These are phyloP conservation scores for Claviceps digitariae DNA, from an alignment of 2,329 filamentous ascomycete species.

Conservation along the genomic window DNA sequence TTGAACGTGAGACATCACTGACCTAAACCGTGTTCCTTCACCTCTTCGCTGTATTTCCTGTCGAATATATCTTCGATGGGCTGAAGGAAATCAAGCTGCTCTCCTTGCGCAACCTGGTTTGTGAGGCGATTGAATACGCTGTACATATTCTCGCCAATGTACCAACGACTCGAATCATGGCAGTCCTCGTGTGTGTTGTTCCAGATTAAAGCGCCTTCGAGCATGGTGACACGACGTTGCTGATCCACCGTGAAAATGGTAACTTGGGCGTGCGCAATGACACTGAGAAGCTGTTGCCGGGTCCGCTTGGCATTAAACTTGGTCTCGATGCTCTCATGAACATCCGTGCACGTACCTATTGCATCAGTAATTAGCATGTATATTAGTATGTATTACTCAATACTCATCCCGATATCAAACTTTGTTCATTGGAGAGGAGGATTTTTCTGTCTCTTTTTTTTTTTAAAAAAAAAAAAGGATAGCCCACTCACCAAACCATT, in stretches of 20 bases:
- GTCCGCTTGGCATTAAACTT: slow-evolving; percentile 52
- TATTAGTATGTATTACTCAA: neutral
- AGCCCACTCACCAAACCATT: slow-evolving; percentile 52
- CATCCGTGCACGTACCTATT: slow-evolving; percentile 58
- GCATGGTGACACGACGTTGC: slow-evolving; percentile 47
- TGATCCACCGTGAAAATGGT: slow-evolving; percentile 62
- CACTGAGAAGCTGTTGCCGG: slow-evolving; percentile 56
- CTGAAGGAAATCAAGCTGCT: slow-evolving; percentile 35
- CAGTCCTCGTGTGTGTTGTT: slow-evolving; percentile 26
- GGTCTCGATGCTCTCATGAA: slow-evolving; percentile 59
- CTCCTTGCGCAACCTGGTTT: slow-evolving; percentile 26
- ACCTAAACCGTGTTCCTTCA: slow-evolving; percentile 49
- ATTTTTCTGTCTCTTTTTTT: neutral
- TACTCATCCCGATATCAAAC: too few species aligned
- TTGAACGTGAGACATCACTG: slow-evolving; percentile 10
- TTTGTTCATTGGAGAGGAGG: too few species aligned
- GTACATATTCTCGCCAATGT: slow-evolving; percentile 49
- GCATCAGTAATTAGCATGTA: neutral
- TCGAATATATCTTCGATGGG: slow-evolving; percentile 51
- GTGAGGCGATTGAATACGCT: slow-evolving; percentile 45
- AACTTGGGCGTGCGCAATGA: slow-evolving; percentile 61
- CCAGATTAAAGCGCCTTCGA: slow-evolving; percentile 55
- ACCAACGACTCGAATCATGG: slow-evolving; percentile 30
- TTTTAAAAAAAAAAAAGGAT: neutral
- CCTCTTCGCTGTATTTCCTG: slow-evolving; percentile 45